Evolutionary conservation across 139 green algal genomes (phyloP), one percentile per base, ranked within the genome.

Genomic region (Pseudopediastrum boryanum): DNA sequence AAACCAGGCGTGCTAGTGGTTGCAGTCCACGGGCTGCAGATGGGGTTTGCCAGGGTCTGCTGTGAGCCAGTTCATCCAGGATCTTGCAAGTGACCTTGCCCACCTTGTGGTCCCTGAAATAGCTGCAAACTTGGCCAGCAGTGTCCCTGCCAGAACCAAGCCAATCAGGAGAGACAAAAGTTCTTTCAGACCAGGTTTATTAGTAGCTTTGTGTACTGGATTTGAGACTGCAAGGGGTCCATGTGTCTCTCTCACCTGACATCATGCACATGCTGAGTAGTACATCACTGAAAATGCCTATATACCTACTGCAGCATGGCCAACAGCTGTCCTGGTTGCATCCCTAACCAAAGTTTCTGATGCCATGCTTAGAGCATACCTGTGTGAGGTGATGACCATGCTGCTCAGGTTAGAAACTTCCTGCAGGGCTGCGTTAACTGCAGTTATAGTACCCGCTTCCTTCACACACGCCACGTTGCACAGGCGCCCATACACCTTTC

Each of bases 391-490:
- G n/a, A n/a, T n/a, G n/a, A 78, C 10, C 43, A 38, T 70, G 21
- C 36, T 51, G 27, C 39, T 54, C 39, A 78, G n/a, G 54, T 69
- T 67, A 12, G 36, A 42, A 1, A 64, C 42, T 36, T 80, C 73
- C 80, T 16, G 46, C 33, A 94, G 77, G 10, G 83, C 88, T 19
- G 86, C 81, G 44, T 92, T 93, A 6, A 91, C 86, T 23, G 87
- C 77, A 38, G 83, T 75, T 10, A 56, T 52, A 35, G 68, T 39
- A 29, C 33, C 33, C 3, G 64, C 31, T 2, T 54, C 61, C 12
- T 31, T 46, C 25, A 92, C 35, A 4, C 25, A 8, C 1, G 71
- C 51, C 41, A 91, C 54, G 78, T 85, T 83, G 48, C 73, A 77
- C 19, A 91, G 64, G 16, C 87, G 68, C 51, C 85, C 88, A 42